Evolutionary conservation across 2,329 filamentous ascomycete species (phyloP).

Genomic region (Ophiostoma perfectum): DNA sequence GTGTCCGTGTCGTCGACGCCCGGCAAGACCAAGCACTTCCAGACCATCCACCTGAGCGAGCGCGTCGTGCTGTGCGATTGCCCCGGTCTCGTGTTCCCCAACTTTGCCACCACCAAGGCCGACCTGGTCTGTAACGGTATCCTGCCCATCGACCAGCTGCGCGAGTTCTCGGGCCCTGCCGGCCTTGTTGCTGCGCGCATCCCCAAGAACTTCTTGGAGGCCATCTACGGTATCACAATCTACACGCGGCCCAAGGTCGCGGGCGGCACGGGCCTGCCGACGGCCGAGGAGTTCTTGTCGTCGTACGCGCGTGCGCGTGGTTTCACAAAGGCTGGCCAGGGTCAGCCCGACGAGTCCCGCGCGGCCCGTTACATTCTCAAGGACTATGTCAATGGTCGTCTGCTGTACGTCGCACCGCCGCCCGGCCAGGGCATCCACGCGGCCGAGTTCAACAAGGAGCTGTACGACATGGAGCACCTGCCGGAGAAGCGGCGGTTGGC

Average conservation of each 20-base stretch:
- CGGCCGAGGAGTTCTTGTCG: slow-evolving; percentile 74
- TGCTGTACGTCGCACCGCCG: slow-evolving; percentile 86
- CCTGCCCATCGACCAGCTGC: slow-evolving; percentile 90
- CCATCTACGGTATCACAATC: slow-evolving; percentile 90
- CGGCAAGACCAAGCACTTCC: slow-evolving; percentile 98
- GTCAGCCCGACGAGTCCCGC: slow-evolving; percentile 87
- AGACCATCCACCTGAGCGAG: slow-evolving; percentile 90
- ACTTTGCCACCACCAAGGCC: slow-evolving; percentile 93
- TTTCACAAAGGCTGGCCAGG: slow-evolving; percentile 82
- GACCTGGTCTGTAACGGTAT: slow-evolving; percentile 94
- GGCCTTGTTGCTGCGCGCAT: slow-evolving; percentile 78
- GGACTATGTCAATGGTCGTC: slow-evolving; percentile 94
- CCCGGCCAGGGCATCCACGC: slow-evolving; percentile 60
- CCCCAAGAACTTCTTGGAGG: slow-evolving; percentile 82
- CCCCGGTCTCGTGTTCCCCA: slow-evolving; percentile 95
- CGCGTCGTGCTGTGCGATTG: slow-evolving; percentile 93
- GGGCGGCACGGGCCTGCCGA: slow-evolving; percentile 83
- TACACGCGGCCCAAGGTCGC: slow-evolving; percentile 75
- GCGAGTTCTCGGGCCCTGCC: slow-evolving; percentile 84
- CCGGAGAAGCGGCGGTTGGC: slow-evolving; percentile 72
- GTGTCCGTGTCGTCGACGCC: slow-evolving; percentile 96
- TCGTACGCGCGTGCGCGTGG: slow-evolving; percentile 86
- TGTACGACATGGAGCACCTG: slow-evolving; percentile 78
- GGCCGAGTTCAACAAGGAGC: slow-evolving; percentile 75
- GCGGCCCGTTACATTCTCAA: slow-evolving; percentile 87